A percentile compares a stretch with the other conserved stretches of the same genome.
phyloP scores from a whole-genome alignment of 1,284 basidiomycete genomes.

The Ustilago curta region DNA sequence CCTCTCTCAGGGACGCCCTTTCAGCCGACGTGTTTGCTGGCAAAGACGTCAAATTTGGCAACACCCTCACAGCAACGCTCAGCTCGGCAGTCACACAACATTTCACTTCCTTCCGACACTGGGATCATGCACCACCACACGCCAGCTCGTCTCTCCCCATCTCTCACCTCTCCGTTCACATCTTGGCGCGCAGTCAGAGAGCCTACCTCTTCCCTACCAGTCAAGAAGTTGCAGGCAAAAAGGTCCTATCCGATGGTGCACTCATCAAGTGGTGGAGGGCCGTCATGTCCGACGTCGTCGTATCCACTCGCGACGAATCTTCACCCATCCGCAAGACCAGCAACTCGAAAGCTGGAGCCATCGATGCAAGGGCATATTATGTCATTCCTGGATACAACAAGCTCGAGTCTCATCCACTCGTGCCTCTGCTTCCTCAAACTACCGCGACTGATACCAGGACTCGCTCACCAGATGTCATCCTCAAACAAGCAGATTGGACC shows the following conservation, averaged over 20 bases:
- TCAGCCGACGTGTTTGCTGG: constrained; percentile 7
- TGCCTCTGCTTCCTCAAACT: constrained; percentile 47
- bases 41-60: constrained; percentile 15
- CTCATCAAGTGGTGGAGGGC: constrained; percentile 92
- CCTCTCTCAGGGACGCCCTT: constrained; percentile 16
- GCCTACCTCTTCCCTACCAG: constrained; percentile 96
- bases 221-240: constrained; percentile 78
- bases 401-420: constrained; percentile 59
- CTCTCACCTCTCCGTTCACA: constrained; percentile 74
- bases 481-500: constrained; percentile 44
- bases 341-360: background rate
- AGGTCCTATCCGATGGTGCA: constrained; percentile 80
- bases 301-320: constrained; percentile 8
- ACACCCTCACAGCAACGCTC: constrained; percentile 74
- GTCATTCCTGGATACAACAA: constrained; percentile 62
- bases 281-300: constrained; percentile 55
- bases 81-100: constrained; percentile 78
- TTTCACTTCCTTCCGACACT: constrained; percentile 75
- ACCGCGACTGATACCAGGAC: background rate
- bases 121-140: background rate
- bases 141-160: constrained; percentile 13
- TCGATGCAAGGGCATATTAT: constrained; percentile 58
- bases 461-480: background rate
- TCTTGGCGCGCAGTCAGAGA: constrained; percentile 89
- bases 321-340: constrained; percentile 16